Evolutionary conservation across 1,284 basidiomycete genomes (phyloP).

Genomic region (Apiotrichum veenhuisii): DNA sequence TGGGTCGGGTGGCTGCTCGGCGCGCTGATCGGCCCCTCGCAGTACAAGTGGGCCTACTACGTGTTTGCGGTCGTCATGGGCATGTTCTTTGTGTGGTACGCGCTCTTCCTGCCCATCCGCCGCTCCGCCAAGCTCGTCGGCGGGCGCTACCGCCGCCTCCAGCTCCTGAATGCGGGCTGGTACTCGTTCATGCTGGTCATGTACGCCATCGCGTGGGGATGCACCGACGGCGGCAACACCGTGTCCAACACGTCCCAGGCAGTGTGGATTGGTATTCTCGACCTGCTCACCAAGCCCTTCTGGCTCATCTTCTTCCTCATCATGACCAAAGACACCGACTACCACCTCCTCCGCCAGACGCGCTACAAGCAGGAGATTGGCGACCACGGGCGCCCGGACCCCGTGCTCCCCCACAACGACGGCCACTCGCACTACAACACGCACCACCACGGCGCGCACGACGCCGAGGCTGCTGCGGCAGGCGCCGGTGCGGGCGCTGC

Average conservation of each 20-base stretch:
- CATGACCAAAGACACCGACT: slow-evolving; percentile 28
- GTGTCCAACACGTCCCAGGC: slow-evolving; percentile 47
- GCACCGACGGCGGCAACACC: slow-evolving; percentile 50
- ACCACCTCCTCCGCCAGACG: slow-evolving; percentile 28
- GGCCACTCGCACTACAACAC: slow-evolving; percentile 6
- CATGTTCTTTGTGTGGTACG: slow-evolving; percentile 56
- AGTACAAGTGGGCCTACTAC: slow-evolving; percentile 57
- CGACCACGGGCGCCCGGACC: slow-evolving; percentile 12
- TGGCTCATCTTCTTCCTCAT: slow-evolving; percentile 24
- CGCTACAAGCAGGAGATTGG: slow-evolving; percentile 27
- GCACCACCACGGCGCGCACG: slow-evolving; percentile 23
- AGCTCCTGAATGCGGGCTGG: slow-evolving; percentile 24
- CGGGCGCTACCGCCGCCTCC: slow-evolving; percentile 47
- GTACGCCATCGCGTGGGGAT: slow-evolving; percentile 54
- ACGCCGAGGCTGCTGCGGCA: background rate
- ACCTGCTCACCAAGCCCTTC: slow-evolving; percentile 56
- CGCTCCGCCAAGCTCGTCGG: slow-evolving; percentile 28
- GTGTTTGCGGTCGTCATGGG: slow-evolving; percentile 52
- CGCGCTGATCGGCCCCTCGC: slow-evolving; percentile 51
- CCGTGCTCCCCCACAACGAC: background rate
- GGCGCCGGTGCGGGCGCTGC: background rate
- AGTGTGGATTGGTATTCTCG: slow-evolving; percentile 61
- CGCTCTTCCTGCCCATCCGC: slow-evolving; percentile 43
- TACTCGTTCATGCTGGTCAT: slow-evolving; percentile 56
- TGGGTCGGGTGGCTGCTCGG: slow-evolving; percentile 58